Conservation (phyloP, 1,284 basidiomycete genomes). For the Marasmius tenuissimus region DNA sequence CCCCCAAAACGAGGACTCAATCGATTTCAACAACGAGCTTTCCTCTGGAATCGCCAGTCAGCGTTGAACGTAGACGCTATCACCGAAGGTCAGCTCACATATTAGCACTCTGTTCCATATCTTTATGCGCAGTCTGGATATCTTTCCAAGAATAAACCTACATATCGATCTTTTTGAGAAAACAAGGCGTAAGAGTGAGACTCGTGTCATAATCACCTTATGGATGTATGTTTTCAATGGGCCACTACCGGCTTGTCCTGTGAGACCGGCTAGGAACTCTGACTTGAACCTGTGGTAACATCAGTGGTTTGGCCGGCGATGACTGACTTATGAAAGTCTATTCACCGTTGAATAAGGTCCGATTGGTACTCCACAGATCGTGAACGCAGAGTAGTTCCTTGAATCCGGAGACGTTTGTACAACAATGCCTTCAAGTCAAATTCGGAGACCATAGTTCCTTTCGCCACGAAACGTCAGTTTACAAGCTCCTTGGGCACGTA, state of each 20-base stretch:
- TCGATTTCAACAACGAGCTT: conserved; percentile 58
- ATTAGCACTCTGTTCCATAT: conserved; percentile 87
- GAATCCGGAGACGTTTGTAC: conserved; percentile 86
- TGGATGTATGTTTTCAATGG: conserved; percentile 76
- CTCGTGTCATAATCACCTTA: conserved; percentile 45
- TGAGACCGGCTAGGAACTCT: conserved; percentile 60
- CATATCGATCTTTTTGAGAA: not conserved
- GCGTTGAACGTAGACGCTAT: conserved; percentile 1
- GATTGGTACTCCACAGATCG: conserved; percentile 81
- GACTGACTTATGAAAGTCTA: conserved; percentile 14
- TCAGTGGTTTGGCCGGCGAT: not conserved
- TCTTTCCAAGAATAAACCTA: conserved; percentile 83
- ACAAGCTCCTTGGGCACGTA: not conserved
- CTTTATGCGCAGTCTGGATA: conserved; percentile 81
- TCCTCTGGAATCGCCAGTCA: conserved; percentile 36
- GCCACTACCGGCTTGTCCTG: conserved; percentile 54
- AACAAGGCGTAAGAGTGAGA: not conserved
- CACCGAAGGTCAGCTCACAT: conserved; percentile 36
- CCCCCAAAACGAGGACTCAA: not conserved
- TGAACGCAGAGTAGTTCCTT: conserved; percentile 87
- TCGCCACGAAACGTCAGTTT: conserved; percentile 7
- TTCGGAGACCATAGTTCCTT: conserved; percentile 66
- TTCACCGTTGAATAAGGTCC: conserved; percentile 66
- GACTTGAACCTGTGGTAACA: conserved; percentile 34
- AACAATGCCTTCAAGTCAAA: conserved; percentile 71